Base-by-base conservation (phyloP, 2,329 filamentous ascomycete genomes). In the Microdochium bolleyi region DNA sequence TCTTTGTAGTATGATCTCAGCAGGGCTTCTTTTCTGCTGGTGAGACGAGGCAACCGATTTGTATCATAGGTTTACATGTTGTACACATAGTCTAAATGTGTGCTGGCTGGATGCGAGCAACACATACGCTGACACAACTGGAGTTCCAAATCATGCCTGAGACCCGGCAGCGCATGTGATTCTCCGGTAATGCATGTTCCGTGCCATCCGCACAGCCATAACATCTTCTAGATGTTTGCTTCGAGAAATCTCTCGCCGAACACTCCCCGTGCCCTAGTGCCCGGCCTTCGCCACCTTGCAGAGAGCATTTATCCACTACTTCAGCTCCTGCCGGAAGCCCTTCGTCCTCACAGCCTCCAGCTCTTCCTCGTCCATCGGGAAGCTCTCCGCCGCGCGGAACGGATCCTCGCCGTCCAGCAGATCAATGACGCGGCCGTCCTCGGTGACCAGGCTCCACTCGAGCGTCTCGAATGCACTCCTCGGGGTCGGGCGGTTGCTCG, bases 361-460 rank as follows among this genome's bases (percentile, higher is more conserved):
- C 66, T 72, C 62, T 32, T 73, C 68, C 16, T 70, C 70, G 46
- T 70, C 73, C 60, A 67, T 62, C 49, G 67, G 64, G 44, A 67
- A 70, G 22, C 41, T 46, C 19, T 46, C 41, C 8, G 79, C 68
- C 16, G 70, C 76, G 61, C 67, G 71, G 66, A 94, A 91, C 44
- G 89, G 88, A 74, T 94, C 77, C 54, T 72, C 75, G 3, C 79
- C 82, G 60, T 88, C 83, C 57, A 96, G 76, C 67, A 99, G 70
- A 64, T 95, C 86, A 58, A 96, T 70, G 66, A 70, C 75, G 46
- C 58, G 60, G 41, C 79, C 79, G 58, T 86, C 82, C 51, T 75
- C 75, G 56, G 82, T 83, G 67, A 85, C 83, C 61, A 99, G 73
- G 65, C 86, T 94, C 92, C 92, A 99, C 75, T 92, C 88, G 53